These are phyloP conservation scores for Hericium alpestre DNA, from an alignment of 768 basidiomycete species.

Conservation along the genomic window DNA sequence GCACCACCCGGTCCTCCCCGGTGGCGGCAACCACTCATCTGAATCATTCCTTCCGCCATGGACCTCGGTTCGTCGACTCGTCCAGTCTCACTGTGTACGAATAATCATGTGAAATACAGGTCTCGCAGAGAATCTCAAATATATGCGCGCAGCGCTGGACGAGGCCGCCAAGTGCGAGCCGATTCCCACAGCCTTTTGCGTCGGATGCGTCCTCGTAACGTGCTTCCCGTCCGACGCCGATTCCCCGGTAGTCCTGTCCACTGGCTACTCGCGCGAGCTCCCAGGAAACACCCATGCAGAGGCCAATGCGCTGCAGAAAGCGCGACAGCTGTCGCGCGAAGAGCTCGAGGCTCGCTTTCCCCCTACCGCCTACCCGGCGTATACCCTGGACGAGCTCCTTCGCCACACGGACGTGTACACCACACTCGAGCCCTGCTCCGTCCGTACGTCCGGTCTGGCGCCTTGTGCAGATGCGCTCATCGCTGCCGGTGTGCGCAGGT, in stretches of 20 bases:
- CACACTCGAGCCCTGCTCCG: slow-evolving; percentile 92
- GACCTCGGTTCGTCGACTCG: background rate
- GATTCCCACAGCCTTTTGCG: slow-evolving; percentile 73
- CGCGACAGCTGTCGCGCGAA: slow-evolving; percentile 30
- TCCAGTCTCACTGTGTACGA: background rate
- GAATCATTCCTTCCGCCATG: background rate
- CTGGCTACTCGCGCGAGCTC: slow-evolving; percentile 85
- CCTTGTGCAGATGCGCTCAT: slow-evolving; percentile 84
- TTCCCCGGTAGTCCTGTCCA: slow-evolving; percentile 48
- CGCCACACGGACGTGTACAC: slow-evolving; percentile 72
- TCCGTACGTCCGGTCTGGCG: slow-evolving; percentile 75
- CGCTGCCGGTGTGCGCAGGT: slow-evolving; percentile 54
- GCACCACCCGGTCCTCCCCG: slow-evolving; percentile 26
- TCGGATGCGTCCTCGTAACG: slow-evolving; percentile 72
- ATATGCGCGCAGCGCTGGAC: slow-evolving; percentile 52
- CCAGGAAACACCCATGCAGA: slow-evolving; percentile 96
- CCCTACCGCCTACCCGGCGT: slow-evolving; percentile 17
- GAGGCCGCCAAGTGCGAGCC: slow-evolving; percentile 68
- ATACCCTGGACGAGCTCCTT: slow-evolving; percentile 40
- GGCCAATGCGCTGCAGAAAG: slow-evolving; percentile 82
- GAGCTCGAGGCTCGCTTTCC: slow-evolving; percentile 39
- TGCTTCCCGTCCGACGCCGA: slow-evolving; percentile 27
- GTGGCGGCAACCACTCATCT: background rate
- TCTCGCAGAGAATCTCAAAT: slow-evolving; percentile 22
- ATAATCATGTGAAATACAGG: background rate